Conservation (phyloP, 805 yeast genomes). For the Zygotorulaspora florentina region DNA sequence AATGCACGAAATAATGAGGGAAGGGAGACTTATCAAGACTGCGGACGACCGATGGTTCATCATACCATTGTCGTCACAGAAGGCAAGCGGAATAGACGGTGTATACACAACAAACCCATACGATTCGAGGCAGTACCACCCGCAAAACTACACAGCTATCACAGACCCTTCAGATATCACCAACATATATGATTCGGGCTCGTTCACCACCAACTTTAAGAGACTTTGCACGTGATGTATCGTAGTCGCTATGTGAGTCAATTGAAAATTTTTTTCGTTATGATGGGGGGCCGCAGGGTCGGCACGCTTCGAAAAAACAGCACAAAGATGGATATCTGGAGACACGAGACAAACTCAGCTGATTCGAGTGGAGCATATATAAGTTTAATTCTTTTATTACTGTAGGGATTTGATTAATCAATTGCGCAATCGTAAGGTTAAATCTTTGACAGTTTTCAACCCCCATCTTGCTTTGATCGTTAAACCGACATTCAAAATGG, state of each 20-base stretch:
- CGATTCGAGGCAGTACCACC: constrained; percentile 21
- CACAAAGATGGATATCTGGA: too few species aligned
- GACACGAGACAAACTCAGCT: background rate
- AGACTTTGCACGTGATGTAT: constrained; percentile 18
- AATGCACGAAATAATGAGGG: constrained; percentile 48
- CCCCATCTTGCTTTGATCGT: too few species aligned
- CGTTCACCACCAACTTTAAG: constrained; percentile 24
- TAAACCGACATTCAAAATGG: constrained; percentile 10
- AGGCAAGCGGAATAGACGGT: constrained; percentile 6
- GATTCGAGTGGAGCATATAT: background rate
- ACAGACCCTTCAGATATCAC: constrained; percentile 19
- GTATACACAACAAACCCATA: constrained; percentile 33
- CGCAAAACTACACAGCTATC: constrained; percentile 13
- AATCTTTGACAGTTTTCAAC: too few species aligned
- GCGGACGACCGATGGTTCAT: constrained; percentile 17
- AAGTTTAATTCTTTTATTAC: too few species aligned
- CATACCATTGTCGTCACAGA: constrained; percentile 4
- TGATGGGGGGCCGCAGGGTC: background rate
- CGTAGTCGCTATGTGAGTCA: constrained; percentile 4
- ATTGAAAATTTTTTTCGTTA: constrained; percentile 3
- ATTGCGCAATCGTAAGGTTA: too few species aligned
- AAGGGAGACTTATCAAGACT: constrained; percentile 35
- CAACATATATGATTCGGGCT: constrained; percentile 33
- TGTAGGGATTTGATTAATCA: too few species aligned
- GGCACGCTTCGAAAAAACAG: background rate